Percentiles rank a stretch among this genome's conserved stretches.
phyloP scores from a whole-genome alignment of 1,284 basidiomycete species.

The Grifola frondosa region DNA sequence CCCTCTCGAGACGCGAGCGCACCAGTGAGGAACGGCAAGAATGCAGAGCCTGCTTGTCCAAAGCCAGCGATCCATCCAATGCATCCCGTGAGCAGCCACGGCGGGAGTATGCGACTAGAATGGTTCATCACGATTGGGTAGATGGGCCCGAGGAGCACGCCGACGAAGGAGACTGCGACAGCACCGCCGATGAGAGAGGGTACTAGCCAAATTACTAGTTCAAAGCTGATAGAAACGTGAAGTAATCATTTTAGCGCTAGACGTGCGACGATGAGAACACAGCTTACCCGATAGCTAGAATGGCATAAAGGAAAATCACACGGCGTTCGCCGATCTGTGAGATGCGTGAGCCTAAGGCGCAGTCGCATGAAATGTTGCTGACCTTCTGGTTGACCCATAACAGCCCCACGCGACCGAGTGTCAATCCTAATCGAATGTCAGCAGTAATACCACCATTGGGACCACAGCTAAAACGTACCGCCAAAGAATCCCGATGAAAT shows the following conservation, averaged over 20 bases:
- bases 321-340: constrained; percentile 43
- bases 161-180: constrained; percentile 54
- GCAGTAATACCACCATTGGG: background rate
- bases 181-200: constrained; percentile 55
- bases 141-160: constrained; percentile 49
- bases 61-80: constrained; percentile 61
- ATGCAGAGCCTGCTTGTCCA: constrained; percentile 53
- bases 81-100: constrained; percentile 50
- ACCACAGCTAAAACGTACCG: constrained; percentile 34
- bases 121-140: constrained; percentile 58
- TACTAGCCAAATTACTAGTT: constrained; percentile 62
- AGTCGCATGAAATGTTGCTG: background rate
- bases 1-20: constrained; percentile 48
- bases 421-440: constrained; percentile 34
- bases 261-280: constrained; percentile 5
- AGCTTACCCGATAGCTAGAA: constrained; percentile 37
- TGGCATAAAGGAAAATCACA: constrained; percentile 39
- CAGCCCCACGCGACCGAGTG: constrained; percentile 43
- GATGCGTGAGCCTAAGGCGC: background rate
- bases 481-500: constrained; percentile 53
- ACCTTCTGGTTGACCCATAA: constrained; percentile 52
- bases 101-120: constrained; percentile 46
- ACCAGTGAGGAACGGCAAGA: constrained; percentile 58
- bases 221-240: constrained; percentile 41
- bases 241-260: too few species aligned